phyloP scores from a whole-genome alignment of 371 early-diverging fungal genomes.

The Chytridium lagenaria region DNA sequence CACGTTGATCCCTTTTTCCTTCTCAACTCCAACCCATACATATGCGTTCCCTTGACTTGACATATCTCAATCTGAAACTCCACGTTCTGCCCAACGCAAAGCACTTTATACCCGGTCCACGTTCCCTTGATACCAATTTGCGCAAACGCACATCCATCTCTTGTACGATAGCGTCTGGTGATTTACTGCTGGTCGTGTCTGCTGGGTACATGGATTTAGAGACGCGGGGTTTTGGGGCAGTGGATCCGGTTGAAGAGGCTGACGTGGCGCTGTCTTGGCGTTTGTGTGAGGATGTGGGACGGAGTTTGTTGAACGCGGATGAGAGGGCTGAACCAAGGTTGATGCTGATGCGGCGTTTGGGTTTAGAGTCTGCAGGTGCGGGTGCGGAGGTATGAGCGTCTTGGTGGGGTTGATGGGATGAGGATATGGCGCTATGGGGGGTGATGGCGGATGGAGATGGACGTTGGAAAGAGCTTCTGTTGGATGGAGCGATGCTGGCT shows the following conservation, averaged over 20 bases:
- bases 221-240: conserved; percentile 22
- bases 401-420: too few species aligned
- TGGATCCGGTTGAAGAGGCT: conserved; percentile 2
- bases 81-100: conserved; percentile 24
- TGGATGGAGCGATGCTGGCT: background rate
- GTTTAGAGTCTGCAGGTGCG: too few species aligned
- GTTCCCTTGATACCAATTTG: conserved; percentile 28
- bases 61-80: conserved; percentile 47
- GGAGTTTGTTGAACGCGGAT: conserved; percentile 14
- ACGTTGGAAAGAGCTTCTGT: background rate
- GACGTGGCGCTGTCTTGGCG: background rate
- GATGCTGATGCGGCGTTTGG: conserved; percentile 2
- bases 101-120: conserved; percentile 32
- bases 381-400: too few species aligned
- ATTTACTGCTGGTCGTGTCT: conserved; percentile 60
- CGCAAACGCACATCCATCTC: conserved; percentile 50
- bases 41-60: conserved; percentile 40
- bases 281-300: conserved; percentile 3
- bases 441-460: background rate
- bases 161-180: conserved; percentile 57
- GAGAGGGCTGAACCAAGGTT: conserved; percentile 13
- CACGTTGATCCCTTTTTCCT: conserved; percentile 45
- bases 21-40: conserved; percentile 47
- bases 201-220: conserved; percentile 53
- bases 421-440: too few species aligned